Conservation (phyloP, 2,329 filamentous ascomycete species). For the Scedosporium apiospermum region DNA sequence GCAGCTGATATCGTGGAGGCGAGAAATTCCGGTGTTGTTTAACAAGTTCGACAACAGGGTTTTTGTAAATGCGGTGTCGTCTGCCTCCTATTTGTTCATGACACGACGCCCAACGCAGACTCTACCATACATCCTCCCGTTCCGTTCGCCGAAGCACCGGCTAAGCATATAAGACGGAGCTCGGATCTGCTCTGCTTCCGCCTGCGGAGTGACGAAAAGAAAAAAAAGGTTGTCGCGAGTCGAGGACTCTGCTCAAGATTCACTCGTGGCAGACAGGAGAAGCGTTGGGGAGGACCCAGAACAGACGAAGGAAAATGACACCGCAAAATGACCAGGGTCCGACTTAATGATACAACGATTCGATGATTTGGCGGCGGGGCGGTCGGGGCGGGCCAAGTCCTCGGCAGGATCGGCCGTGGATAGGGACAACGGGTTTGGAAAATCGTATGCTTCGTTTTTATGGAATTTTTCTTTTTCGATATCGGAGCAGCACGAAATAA, state of each 20-base stretch:
- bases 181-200: neutral
- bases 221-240: neutral
- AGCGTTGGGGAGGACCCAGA: neutral
- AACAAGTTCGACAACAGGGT: neutral
- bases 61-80: neutral
- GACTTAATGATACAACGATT: neutral
- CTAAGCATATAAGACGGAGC: neutral
- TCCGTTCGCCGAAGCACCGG: neutral
- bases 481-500: neutral
- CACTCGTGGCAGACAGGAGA: neutral
- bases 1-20: neutral
- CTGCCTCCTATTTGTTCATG: slow-evolving; percentile 6
- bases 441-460: neutral
- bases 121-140: neutral
- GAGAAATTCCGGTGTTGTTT: neutral
- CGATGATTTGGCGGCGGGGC: neutral
- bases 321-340: neutral
- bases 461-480: neutral
- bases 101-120: neutral
- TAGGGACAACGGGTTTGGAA: neutral
- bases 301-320: neutral
- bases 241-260: neutral
- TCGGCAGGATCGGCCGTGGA: neutral
- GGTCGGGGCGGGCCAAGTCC: neutral
- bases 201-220: neutral